Percentiles rank a stretch among this genome's conserved stretches.
Conservation (phyloP, 1,284 basidiomycete genomes). For the Ustanciosporium gigantosporum region DNA sequence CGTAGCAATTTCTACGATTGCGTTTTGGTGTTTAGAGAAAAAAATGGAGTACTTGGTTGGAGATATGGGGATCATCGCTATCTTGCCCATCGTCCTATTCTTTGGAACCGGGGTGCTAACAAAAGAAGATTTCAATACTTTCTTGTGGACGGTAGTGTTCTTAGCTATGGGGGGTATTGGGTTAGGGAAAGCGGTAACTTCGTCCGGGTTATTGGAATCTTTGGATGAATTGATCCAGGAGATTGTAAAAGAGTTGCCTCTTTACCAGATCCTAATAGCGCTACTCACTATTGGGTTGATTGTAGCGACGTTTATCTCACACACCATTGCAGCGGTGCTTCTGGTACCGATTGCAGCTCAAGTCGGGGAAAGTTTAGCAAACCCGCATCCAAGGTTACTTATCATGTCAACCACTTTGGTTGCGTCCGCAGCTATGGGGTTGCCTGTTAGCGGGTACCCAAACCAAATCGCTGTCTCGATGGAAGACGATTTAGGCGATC, state of each 20-base stretch:
- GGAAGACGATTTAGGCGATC: constrained; percentile 89
- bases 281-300: constrained; percentile 85
- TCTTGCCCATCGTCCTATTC: constrained; percentile 88
- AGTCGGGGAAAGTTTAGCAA: constrained; percentile 75
- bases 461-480: constrained; percentile 74
- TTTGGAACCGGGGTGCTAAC: constrained; percentile 92
- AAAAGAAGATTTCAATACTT: constrained; percentile 69
- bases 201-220: constrained; percentile 77
- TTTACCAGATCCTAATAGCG: constrained; percentile 82
- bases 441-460: constrained; percentile 96
- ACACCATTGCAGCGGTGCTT: constrained; percentile 83
- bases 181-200: constrained; percentile 88
- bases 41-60: constrained; percentile 78
- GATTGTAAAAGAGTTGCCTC: constrained; percentile 72
- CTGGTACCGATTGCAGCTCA: constrained; percentile 93
- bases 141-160: constrained; percentile 60
- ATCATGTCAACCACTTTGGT: constrained; percentile 75
- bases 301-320: constrained; percentile 64
- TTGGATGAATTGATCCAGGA: constrained; percentile 67
- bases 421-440: constrained; percentile 94
- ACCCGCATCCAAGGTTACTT: constrained; percentile 54
- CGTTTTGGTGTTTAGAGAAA: constrained; percentile 87
- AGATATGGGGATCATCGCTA: constrained; percentile 94
- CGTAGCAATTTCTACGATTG: constrained; percentile 84
- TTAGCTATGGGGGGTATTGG: constrained; percentile 92